Base-by-base conservation (phyloP, 2,329 filamentous ascomycete genomes). In the Clarireedia sp. region DNA sequence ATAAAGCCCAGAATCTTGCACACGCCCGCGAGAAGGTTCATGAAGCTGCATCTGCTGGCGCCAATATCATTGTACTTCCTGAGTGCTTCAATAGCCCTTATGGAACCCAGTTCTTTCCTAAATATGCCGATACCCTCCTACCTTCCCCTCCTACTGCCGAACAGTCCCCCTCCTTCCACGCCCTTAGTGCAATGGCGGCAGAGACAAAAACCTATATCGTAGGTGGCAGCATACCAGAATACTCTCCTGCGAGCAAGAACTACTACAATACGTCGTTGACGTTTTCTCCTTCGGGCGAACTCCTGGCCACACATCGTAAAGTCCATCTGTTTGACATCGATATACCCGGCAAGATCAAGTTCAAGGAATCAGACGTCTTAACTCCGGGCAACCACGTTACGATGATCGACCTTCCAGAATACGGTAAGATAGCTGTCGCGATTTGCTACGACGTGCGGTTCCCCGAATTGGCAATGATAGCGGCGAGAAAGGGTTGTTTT, bases 1-100 rank as follows among this genome's bases (percentile, higher is more conserved):
- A 96, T 75, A 99, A 99, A 75, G 69, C 83, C 10, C 79, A 80
- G 62, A 99, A 99, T 73, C 89, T 99, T 60, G 69, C 78, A 21
- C 86, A 86, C 69, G 92, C 94, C 12, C 86, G 88, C 56, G 77
- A 79, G 44, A 91, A 94, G 69, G 90, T 97, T 57, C 80, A 90
- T 60, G 85, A 90, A 70, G 92, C 94, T 5, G 86, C 90, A 23
- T 71, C 75, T 24, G 75, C 75, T 3, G 92, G 92, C 63, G 90
- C 92, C 58, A 83, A 87, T 56, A 83, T 99, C 57, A 85, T 97
- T 62, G 90, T 97, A 36, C 81, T 99, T 17, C 94, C 94, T 37
- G 94, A 99, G 75, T 99, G 94, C 78, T 99, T 99, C 83, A 99
- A 99, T 77, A 95, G 89, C 43, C 94, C 94, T 8, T 99, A 99